Percentiles rank a stretch among this genome's conserved stretches.
Evolutionary conservation across 2,329 filamentous ascomycete species (phyloP).

Genomic region (Daldinia sp.): DNA sequence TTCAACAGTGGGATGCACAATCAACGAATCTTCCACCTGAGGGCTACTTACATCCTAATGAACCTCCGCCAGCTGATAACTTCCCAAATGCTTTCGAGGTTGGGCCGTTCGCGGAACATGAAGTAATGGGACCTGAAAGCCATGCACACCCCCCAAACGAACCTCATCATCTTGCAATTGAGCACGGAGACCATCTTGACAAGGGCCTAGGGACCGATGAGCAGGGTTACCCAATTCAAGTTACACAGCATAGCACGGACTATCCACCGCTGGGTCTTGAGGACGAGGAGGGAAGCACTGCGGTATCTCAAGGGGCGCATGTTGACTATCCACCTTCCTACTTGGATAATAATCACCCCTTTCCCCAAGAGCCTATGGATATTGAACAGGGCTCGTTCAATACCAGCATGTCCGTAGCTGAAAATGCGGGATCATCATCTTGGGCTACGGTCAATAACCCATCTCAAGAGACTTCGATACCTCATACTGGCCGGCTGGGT

Average conservation of each 20-base stretch:
- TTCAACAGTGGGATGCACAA: constrained; percentile 32
- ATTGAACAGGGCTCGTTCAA: constrained; percentile 21
- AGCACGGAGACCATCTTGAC: constrained; percentile 13
- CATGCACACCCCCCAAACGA: constrained; percentile 28
- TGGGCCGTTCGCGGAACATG: constrained; percentile 7
- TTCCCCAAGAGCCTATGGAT: constrained; percentile 27
- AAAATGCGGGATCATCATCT: constrained; percentile 32
- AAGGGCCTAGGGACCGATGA: constrained; percentile 17
- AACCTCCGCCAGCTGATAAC: constrained; percentile 12
- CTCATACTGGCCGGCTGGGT: constrained; percentile 35
- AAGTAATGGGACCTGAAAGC: constrained; percentile 14
- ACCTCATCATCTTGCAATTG: constrained; percentile 26
- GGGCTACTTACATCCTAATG: constrained; percentile 20
- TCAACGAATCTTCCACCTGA: constrained; percentile 19
- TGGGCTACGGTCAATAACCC: constrained; percentile 49
- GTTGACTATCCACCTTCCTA: constrained; percentile 46
- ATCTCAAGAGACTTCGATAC: constrained; percentile 28
- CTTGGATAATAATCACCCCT: constrained; percentile 36
- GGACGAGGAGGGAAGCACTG: constrained; percentile 27
- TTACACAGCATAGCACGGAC: constrained; percentile 16
- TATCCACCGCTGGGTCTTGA: constrained; percentile 44
- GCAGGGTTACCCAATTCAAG: constrained; percentile 14
- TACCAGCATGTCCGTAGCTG: constrained; percentile 11
- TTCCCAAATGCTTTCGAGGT: constrained; percentile 19
- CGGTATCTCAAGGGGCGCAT: constrained; percentile 25